These are phyloP conservation scores for Tylopilus sp. DNA, from an alignment of 1,284 basidiomycete species.

Conservation along the genomic window DNA sequence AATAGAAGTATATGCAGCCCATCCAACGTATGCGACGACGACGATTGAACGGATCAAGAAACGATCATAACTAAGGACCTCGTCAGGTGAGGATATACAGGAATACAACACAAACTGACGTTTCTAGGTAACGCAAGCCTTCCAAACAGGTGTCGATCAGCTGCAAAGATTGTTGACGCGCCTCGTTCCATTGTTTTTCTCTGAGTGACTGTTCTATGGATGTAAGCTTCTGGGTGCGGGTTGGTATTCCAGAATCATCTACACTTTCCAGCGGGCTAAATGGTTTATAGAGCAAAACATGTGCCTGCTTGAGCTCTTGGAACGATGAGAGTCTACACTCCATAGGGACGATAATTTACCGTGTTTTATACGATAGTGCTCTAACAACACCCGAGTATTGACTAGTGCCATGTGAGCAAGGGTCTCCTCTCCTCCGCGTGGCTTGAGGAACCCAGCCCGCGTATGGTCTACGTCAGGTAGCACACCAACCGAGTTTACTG, in stretches of 20 bases:
- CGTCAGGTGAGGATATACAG: constrained; percentile 14
- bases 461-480: constrained; percentile 62
- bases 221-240: constrained; percentile 30
- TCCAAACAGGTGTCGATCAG: constrained; percentile 58
- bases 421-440: constrained; percentile 36
- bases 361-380: constrained; percentile 80
- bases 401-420: constrained; percentile 60
- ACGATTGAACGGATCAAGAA: constrained; percentile 70
- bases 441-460: constrained; percentile 51
- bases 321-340: constrained; percentile 10
- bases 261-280: constrained; percentile 43
- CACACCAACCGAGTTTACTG: constrained; percentile 74
- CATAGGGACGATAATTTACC: constrained; percentile 38
- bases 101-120: constrained; percentile 36
- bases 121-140: constrained; percentile 81
- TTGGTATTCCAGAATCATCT: constrained; percentile 25
- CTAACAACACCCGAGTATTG: constrained; percentile 73
- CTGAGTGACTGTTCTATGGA: constrained; percentile 46
- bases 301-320: constrained; percentile 57
- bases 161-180: constrained; percentile 47
- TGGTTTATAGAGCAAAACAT: constrained; percentile 60
- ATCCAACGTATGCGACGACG: constrained; percentile 72
- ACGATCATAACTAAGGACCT: constrained; percentile 61
- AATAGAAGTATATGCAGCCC: constrained; percentile 64
- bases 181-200: constrained; percentile 44